These are phyloP conservation scores for Talaromyces piceae DNA, from an alignment of 2,329 filamentous ascomycete species.

Conservation along the genomic window DNA sequence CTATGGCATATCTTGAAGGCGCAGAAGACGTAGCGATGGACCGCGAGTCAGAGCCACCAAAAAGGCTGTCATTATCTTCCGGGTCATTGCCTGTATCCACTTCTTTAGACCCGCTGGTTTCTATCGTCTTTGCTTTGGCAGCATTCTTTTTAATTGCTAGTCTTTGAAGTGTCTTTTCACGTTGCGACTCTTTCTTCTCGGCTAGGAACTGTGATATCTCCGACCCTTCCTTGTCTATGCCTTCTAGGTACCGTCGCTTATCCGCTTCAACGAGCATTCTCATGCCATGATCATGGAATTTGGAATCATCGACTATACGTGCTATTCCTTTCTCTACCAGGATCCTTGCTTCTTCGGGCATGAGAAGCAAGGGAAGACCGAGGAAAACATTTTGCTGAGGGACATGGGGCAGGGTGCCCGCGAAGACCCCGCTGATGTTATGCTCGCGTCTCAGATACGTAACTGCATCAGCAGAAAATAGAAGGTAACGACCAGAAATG, in stretches of 20 bases:
- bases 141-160: conserved; percentile 31
- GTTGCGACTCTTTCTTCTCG: conserved; percentile 43
- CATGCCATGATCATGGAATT: conserved; percentile 61
- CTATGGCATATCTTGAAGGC: conserved; percentile 15
- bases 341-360: conserved; percentile 79
- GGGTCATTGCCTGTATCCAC: conserved; percentile 19
- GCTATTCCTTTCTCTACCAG: conserved; percentile 70
- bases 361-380: conserved; percentile 78
- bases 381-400: conserved; percentile 94
- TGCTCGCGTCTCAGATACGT: conserved; percentile 70
- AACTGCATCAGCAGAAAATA: conserved; percentile 80
- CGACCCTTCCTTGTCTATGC: conserved; percentile 48
- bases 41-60: conserved; percentile 8
- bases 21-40: conserved; percentile 1
- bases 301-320: conserved; percentile 71
- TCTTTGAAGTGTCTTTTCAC: conserved; percentile 45
- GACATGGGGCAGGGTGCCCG: conserved; percentile 82
- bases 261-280: conserved; percentile 50
- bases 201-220: conserved; percentile 41
- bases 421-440: conserved; percentile 77
- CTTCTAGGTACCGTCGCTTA: conserved; percentile 54
- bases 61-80: conserved; percentile 3
- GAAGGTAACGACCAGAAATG: conserved; percentile 72
- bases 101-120: conserved; percentile 12
- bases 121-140: conserved; percentile 13